These are phyloP conservation scores for Moniliophthora roreri DNA, from an alignment of 1,284 basidiomycete genomes.

Conservation along the genomic window DNA sequence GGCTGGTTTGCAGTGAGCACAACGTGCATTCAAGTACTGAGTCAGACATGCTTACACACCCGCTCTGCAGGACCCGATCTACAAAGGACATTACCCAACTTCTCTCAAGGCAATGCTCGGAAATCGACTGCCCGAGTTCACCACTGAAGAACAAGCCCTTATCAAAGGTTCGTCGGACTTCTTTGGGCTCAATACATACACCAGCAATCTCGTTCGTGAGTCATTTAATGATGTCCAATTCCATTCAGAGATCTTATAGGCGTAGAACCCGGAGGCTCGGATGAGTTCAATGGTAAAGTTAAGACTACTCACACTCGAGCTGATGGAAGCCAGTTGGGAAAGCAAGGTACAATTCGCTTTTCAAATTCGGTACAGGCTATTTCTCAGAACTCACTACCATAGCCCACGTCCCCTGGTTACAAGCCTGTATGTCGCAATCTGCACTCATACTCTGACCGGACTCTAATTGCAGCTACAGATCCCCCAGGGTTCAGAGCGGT, in stretches of 20 bases:
- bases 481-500: conserved; percentile 59
- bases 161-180: conserved; percentile 74
- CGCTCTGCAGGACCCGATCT: conserved; percentile 59
- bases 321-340: conserved; percentile 69
- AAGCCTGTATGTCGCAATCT: conserved; percentile 47
- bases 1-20: conserved; percentile 58
- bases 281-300: conserved; percentile 69
- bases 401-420: conserved; percentile 62
- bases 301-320: conserved; percentile 59
- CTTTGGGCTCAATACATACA: conserved; percentile 74
- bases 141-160: conserved; percentile 56
- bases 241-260: not conserved
- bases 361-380: not conserved
- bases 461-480: conserved; percentile 33
- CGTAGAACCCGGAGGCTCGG: conserved; percentile 55
- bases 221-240: conserved; percentile 8
- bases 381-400: not conserved
- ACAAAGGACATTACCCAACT: conserved; percentile 69
- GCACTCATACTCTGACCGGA: not conserved
- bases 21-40: not conserved
- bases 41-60: not conserved
- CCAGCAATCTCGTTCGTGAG: conserved; percentile 68
- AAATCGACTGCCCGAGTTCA: conserved; percentile 65
- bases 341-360: conserved; percentile 33
- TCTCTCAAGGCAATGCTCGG: conserved; percentile 62